Evolutionary conservation across 2,329 filamentous ascomycete species (phyloP), one percentile per base, ranked within the genome.

Genomic region (Aspergillus phoenicis): DNA sequence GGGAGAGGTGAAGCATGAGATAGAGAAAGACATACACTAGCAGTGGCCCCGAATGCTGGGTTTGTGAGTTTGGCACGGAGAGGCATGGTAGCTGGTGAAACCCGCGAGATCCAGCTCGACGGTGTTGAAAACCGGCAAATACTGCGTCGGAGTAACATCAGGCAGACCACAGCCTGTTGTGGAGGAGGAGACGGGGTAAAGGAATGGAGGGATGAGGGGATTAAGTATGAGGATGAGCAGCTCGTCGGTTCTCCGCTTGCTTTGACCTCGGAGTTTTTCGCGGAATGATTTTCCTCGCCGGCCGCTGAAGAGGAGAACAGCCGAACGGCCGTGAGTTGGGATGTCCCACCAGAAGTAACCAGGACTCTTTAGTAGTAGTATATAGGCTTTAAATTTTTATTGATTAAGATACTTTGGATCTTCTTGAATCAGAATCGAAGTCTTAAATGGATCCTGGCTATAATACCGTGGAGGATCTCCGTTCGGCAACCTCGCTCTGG

Each of bases 21-120:
- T 28, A 43, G 6, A 13, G 33, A 30, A 4, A 22, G 30, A 11
- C 77, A 64, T 78, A 89, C 86, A 77, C 80, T 81, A 72, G 83
- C 79, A 70, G 78, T 78, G 60, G 79, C 78, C 65, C 75, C 80
- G 67, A 86, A 82, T 56, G 84, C 83, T 66, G 87, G 82, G 75
- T 85, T 84, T 72, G 83, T 79, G 66, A 93, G 83, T 78, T 90
- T 94, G 64, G 90, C 90, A 81, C 87, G 88, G 66, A 96, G 84
- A 75, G 92, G 91, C 91, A 97, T 97, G 60, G 71, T 78, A 64
- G 76, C 76, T 62, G 73, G 68, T 28, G 72, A 68, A 66, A 71
- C 71, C 73, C 77, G 77, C 71, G 78, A 81, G 75, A 77, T 73
- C 78, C 78, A 78, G 76, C 78, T 80, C 77, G 77, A 73, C 77